Evolutionary conservation across 768 basidiomycete genomes (phyloP).

Genomic region (Trametes maxima): DNA sequence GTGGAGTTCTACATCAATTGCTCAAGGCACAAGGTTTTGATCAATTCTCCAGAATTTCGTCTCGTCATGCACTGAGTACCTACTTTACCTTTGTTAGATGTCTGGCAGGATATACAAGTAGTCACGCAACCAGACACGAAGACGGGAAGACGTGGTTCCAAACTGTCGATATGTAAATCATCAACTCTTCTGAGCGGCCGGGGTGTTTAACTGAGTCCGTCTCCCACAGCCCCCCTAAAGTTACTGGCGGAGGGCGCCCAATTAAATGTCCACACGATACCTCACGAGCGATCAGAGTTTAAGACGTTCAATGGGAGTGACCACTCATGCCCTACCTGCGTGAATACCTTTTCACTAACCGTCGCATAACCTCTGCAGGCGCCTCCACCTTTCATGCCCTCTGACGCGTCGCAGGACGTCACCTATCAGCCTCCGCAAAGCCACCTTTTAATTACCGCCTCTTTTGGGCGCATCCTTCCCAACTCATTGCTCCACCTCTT

Average conservation of each 20-base stretch:
- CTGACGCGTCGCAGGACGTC: conserved; percentile 37
- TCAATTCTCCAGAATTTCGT: neutral
- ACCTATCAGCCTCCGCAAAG: conserved; percentile 37
- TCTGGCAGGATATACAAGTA: conserved; percentile 71
- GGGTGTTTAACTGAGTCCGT: neutral
- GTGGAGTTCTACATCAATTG: conserved; percentile 65
- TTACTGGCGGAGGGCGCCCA: conserved; percentile 52
- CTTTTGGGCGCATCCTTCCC: conserved; percentile 87
- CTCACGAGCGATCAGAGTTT: conserved; percentile 60
- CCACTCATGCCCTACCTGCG: conserved; percentile 21
- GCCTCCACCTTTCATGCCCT: conserved; percentile 39
- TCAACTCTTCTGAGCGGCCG: neutral
- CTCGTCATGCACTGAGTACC: neutral
- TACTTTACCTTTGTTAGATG: conserved; percentile 48
- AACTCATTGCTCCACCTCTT: conserved; percentile 63
- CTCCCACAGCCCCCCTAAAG: conserved; percentile 67
- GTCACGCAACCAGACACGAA: conserved; percentile 72
- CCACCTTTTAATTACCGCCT: conserved; percentile 81
- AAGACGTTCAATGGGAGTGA: conserved; percentile 58
- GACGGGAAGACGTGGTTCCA: conserved; percentile 61
- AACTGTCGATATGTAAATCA: conserved; percentile 57
- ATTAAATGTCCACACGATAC: conserved; percentile 63
- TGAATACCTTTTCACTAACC: neutral
- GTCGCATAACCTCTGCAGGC: conserved; percentile 1
- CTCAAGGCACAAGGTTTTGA: conserved; percentile 59